Base-by-base conservation (phyloP, 2,329 filamentous ascomycete species). In the Dactylellina parvicollis region DNA sequence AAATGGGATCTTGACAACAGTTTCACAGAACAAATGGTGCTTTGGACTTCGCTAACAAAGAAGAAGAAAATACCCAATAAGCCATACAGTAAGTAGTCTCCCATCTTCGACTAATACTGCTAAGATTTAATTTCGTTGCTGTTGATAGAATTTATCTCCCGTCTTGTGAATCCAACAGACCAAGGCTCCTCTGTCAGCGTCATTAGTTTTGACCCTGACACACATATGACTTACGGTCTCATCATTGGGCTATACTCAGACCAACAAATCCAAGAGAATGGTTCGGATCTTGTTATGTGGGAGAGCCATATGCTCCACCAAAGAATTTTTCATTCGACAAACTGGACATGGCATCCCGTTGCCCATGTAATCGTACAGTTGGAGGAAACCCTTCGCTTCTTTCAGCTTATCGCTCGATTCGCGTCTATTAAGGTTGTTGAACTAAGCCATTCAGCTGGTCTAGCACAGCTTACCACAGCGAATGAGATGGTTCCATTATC, bases 261-360 rank as follows among this genome's bases (percentile, higher is more conserved):
- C n/a, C 24, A 66, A 30, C 61, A 66, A 32, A 38, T 57, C 12
- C 34, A 28, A 49, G 34, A 44, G 1, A 24, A 66, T 36, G 50
- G 38, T 9, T 26, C 61, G 20, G 24, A 57, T 24, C 18, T 56
- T 5, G 49, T 49, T 12, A 52, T 66, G 49, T 66, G 61, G 61
- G 61, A 66, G 30, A 47, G 30, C n/a, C 49, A 56, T n/a, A 66
- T 66, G 61, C 49, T 66, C 24, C 30, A 49, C 18, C 18, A 66
- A 32, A n/a, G 61, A 56, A 49, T 28, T 10, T 9, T 49, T 7
- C 18, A 57, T 30, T 47, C 42, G 9, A 66, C 49, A 16, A 28
- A 56, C 16, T 66, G 52, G 61, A 50, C 52, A 22, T 66, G 52
- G 61, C 61, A 66, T 42, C 61, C 61, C 0, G 28, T 66, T 8